Evolutionary conservation across 2,329 filamentous ascomycete genomes (phyloP), one percentile per base, ranked within the genome.

Genomic region (Alternaria rosae): DNA sequence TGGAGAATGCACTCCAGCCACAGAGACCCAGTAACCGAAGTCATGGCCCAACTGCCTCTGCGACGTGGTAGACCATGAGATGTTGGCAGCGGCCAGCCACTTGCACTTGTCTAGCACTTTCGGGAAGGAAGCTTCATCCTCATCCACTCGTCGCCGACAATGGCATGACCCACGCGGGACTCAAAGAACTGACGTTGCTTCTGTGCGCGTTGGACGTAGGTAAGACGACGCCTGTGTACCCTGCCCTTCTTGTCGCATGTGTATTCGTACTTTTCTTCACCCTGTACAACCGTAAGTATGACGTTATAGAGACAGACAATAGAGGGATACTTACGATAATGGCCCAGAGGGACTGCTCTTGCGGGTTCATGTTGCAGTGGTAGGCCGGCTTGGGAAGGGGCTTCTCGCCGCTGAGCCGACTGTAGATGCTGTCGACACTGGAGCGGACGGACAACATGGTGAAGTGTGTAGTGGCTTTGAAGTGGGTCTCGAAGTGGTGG

Each of bases 71-170:
- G 45, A 23, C 30, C 26, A 28, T 35, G 25, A 43, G 6, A 17
- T 53, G 51, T 48, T 54, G 52, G 38, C 26, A 44, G 44, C 42
- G 4, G 38, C 12, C 32, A 32, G 38, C 21, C 43, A 43, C 32
- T 26, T 35, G 30, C 13, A 42, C 32, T 25, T 42, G 54, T n/a
- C 52, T 59, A 62, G 51, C 65, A 44, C 21, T 50, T 48, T 23
- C 62, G 62, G 43, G 42, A 43, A 15, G 67, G 64, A 28, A 70
- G 57, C 45, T 62, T 59, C 61, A 66, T 67, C 13, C 68, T 61
- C 69, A 71, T 71, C 68, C 69, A 71, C 28, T 71, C 69, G 23
- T 71, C 69, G 7, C 69, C 69, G 15, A 70, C 62, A 20, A 71
- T 66, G 8, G 62, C 66, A 54, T 70, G 61, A 4, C 68, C 66